Percentiles rank a stretch among this genome's conserved stretches.
Evolutionary conservation across 305 asterid genomes (phyloP).

Genomic region (Lippia alba): DNA sequence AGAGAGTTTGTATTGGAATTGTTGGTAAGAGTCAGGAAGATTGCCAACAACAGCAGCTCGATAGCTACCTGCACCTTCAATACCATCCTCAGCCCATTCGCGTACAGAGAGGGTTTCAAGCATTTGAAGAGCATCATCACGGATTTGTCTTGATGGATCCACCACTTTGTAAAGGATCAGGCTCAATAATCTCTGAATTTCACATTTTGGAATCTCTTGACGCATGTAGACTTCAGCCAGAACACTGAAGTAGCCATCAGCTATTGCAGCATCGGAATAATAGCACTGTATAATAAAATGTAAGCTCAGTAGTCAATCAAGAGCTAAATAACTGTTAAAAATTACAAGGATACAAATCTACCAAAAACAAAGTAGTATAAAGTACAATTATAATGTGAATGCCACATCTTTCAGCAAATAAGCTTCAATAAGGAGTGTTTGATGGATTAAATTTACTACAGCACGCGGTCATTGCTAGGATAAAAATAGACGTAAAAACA

Average conservation of each 20-base stretch:
- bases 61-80: slow-evolving; percentile 85
- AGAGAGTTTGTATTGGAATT: slow-evolving; percentile 97
- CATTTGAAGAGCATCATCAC: slow-evolving; percentile 99
- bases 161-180: slow-evolving; percentile 98
- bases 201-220: slow-evolving; percentile 98
- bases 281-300: slow-evolving; percentile 71
- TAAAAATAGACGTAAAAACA: too few relatives aligned
- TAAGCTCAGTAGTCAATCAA: slow-evolving; percentile 30
- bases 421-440: slow-evolving; percentile 28
- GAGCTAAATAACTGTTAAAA: slow-evolving; percentile 12
- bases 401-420: slow-evolving; percentile 1
- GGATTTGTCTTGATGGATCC: slow-evolving; percentile 98
- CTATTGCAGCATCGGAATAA: slow-evolving; percentile 96
- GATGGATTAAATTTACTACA: slow-evolving; percentile 6
- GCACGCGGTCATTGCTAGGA: not conserved
- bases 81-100: slow-evolving; percentile 99
- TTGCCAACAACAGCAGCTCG: slow-evolving; percentile 99
- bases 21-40: slow-evolving; percentile 99
- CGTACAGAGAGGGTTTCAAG: slow-evolving; percentile 97
- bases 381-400: slow-evolving; percentile 1
- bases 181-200: slow-evolving; percentile 94
- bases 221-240: slow-evolving; percentile 99
- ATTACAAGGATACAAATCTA: not conserved
- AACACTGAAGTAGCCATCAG: slow-evolving; percentile 99
- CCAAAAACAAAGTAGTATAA: not conserved